Evolutionary conservation across 768 basidiomycete species (phyloP).

Genomic region (Russula brevipes): DNA sequence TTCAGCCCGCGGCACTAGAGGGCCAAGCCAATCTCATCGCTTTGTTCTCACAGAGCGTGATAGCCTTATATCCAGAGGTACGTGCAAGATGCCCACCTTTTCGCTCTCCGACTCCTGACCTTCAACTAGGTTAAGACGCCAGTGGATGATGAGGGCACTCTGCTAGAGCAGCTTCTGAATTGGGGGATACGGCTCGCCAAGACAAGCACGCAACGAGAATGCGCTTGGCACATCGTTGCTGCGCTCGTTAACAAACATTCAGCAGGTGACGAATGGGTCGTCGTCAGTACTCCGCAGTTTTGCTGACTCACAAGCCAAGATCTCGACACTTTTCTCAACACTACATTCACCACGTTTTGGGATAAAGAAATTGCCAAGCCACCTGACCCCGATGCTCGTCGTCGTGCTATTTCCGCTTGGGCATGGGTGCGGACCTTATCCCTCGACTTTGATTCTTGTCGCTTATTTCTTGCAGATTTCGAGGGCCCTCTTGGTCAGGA

Average conservation of each 20-base stretch:
- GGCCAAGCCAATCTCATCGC: conserved; percentile 58
- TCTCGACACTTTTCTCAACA: conserved; percentile 41
- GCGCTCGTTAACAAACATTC: conserved; percentile 75
- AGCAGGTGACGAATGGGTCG: conserved; percentile 44
- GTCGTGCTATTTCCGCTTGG: conserved; percentile 58
- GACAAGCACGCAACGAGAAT: conserved; percentile 48
- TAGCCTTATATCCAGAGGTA: conserved; percentile 66
- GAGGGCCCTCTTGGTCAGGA: conserved; percentile 73
- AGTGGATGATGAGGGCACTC: conserved; percentile 43
- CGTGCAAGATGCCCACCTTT: neutral
- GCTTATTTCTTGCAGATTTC: conserved; percentile 47
- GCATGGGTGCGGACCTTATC: conserved; percentile 50
- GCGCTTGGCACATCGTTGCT: conserved; percentile 53
- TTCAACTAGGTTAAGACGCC: conserved; percentile 46
- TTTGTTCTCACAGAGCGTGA: conserved; percentile 60
- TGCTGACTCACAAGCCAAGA: conserved; percentile 35
- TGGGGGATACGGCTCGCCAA: conserved; percentile 55
- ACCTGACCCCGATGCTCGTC: conserved; percentile 33
- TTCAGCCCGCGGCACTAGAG: conserved; percentile 41
- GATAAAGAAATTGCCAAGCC: conserved; percentile 39
- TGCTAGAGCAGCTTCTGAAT: conserved; percentile 49
- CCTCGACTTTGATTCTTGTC: neutral
- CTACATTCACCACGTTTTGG: conserved; percentile 47
- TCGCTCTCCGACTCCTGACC: conserved; percentile 9
- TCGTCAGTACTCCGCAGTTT: neutral